Evolutionary conservation across 176 grass and related monocot species (phyloP).

Genomic region (Paspalum vaginatum): DNA sequence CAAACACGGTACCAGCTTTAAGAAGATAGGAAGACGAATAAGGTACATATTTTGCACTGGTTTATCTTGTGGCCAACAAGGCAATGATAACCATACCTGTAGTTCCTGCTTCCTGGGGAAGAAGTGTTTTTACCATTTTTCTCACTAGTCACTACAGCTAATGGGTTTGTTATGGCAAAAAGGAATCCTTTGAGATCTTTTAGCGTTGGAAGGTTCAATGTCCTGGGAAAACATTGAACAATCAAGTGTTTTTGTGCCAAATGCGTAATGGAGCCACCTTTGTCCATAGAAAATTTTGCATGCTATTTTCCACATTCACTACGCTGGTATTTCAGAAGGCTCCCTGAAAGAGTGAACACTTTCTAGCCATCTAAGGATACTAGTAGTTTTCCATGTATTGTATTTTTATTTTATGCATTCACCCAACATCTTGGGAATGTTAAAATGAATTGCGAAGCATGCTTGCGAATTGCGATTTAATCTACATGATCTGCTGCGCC

Average conservation of each 20-base stretch:
- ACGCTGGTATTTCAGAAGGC: neutral
- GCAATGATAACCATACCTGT: neutral
- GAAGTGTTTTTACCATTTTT: neutral
- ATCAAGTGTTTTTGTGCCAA: neutral
- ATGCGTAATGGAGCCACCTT: neutral
- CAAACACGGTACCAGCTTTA: constrained; percentile 82
- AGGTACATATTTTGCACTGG: constrained; percentile 47
- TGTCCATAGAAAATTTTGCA: neutral
- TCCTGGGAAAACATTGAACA: neutral
- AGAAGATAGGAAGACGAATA: constrained; percentile 95
- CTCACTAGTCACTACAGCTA: neutral
- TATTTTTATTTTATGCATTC: neutral
- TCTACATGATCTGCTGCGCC: neutral
- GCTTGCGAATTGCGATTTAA: neutral
- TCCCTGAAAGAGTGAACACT: neutral
- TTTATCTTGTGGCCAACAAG: constrained; percentile 13
- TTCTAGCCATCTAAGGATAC: neutral
- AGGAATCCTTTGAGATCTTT: neutral
- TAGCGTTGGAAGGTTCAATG: neutral
- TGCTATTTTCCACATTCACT: neutral
- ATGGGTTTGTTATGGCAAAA: neutral
- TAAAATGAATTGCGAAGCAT: neutral
- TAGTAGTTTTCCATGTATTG: neutral
- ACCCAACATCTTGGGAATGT: neutral
- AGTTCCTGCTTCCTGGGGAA: neutral